These are phyloP conservation scores for Musa acuminata DNA, from an alignment of 176 grass and related monocot species.

Conservation along the genomic window DNA sequence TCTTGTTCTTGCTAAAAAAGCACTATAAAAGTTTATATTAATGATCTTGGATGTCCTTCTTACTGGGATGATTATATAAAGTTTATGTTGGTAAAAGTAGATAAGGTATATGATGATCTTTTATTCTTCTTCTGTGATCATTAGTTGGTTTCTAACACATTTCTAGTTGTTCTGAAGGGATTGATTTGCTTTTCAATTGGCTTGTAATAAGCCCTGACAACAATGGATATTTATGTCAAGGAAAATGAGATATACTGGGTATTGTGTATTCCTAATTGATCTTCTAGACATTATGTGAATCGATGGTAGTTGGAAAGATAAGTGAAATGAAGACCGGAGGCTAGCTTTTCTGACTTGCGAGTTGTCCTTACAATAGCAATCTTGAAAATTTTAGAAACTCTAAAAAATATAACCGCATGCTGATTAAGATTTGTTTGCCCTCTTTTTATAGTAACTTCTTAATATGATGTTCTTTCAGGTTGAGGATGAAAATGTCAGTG, in stretches of 20 bases:
- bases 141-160: neutral
- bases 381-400: neutral
- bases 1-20: no score
- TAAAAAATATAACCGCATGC: neutral
- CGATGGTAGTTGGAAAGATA: neutral
- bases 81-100: no score
- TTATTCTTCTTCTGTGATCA: neutral
- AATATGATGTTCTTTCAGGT: constrained; percentile 36
- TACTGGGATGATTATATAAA: no score
- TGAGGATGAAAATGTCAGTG: constrained; percentile 50
- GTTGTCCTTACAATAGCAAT: neutral
- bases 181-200: neutral
- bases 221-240: neutral
- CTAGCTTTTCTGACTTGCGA: neutral
- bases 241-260: neutral
- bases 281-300: neutral
- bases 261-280: neutral
- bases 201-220: neutral
- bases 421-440: no score
- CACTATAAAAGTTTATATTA: no score
- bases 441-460: neutral
- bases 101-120: no score
- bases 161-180: neutral
- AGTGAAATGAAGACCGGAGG: neutral
- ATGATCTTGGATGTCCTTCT: no score